phyloP scores from a whole-genome alignment of 2,329 filamentous ascomycete species.

The Balansia obtecta region DNA sequence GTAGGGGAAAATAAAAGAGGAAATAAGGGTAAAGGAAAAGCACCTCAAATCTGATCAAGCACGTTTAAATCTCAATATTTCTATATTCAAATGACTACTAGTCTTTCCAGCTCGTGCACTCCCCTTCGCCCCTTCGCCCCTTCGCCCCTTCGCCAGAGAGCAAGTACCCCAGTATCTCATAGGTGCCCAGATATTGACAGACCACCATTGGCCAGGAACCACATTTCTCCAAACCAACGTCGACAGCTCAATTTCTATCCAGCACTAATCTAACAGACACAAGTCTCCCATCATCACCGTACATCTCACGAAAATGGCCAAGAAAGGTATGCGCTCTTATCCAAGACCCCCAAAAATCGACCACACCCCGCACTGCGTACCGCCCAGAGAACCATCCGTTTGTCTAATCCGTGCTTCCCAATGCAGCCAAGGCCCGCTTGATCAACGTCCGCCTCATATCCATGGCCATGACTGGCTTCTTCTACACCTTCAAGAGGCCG shows the following conservation, averaged over 20 bases:
- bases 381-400: background rate
- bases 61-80: too few relatives aligned
- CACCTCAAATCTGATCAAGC: too few relatives aligned
- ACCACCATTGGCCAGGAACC: background rate
- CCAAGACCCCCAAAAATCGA: background rate
- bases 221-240: slow-evolving; percentile 8
- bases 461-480: slow-evolving; percentile 98
- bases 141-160: too few relatives aligned
- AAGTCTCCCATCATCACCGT: background rate
- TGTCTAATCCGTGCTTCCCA: slow-evolving; percentile 7
- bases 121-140: too few relatives aligned
- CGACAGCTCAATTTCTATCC: background rate
- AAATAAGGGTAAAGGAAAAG: too few relatives aligned
- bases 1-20: too few relatives aligned
- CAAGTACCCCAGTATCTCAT: too few relatives aligned
- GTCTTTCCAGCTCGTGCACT: too few relatives aligned
- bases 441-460: slow-evolving; percentile 89
- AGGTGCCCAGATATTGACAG: too few relatives aligned
- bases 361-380: too few relatives aligned
- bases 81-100: too few relatives aligned
- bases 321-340: slow-evolving; percentile 11
- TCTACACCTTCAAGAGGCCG: slow-evolving; percentile 79
- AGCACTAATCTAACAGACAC: background rate
- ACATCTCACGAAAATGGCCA: slow-evolving; percentile 11
- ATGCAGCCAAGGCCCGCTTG: slow-evolving; percentile 74